Conservation (phyloP, 2,329 filamentous ascomycete species). For the Periconia sp. region DNA sequence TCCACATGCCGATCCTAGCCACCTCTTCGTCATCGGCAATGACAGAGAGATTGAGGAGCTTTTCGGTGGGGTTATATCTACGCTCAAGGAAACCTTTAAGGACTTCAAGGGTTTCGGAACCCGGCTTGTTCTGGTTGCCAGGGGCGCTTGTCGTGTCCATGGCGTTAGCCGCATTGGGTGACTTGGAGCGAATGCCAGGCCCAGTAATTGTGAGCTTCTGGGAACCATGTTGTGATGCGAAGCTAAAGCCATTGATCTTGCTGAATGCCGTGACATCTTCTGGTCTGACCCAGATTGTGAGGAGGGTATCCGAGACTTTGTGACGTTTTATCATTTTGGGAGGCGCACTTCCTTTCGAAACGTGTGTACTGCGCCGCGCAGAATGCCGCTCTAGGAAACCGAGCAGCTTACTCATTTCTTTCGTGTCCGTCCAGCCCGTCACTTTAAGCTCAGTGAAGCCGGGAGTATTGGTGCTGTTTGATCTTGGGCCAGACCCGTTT, state of each 20-base stretch:
- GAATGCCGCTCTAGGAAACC: conserved; percentile 46
- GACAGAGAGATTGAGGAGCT: conserved; percentile 82
- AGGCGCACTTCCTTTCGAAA: conserved; percentile 26
- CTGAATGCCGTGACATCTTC: conserved; percentile 43
- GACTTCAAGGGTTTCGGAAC: conserved; percentile 58
- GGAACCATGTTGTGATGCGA: conserved; percentile 37
- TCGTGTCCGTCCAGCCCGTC: conserved; percentile 47
- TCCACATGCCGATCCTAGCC: conserved; percentile 76
- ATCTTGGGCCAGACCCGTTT: conserved; percentile 5
- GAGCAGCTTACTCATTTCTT: conserved; percentile 42
- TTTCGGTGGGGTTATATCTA: conserved; percentile 74
- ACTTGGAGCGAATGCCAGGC: conserved; percentile 20
- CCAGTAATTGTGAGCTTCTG: conserved; percentile 32
- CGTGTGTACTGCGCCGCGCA: conserved; percentile 43
- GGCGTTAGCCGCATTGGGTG: conserved; percentile 11
- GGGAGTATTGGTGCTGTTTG: conserved; percentile 1
- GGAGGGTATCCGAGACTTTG: conserved; percentile 40
- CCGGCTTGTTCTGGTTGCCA: background rate
- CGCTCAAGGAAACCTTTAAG: conserved; percentile 74
- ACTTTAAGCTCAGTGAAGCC: conserved; percentile 38
- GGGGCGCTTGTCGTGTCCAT: conserved; percentile 12
- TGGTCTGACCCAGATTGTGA: conserved; percentile 45
- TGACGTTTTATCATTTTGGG: conserved; percentile 46
- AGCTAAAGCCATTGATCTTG: conserved; percentile 49
- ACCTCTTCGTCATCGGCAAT: conserved; percentile 76